Conservation (phyloP, 371 early-diverging fungal species). For the Funneliformis caledonium region DNA sequence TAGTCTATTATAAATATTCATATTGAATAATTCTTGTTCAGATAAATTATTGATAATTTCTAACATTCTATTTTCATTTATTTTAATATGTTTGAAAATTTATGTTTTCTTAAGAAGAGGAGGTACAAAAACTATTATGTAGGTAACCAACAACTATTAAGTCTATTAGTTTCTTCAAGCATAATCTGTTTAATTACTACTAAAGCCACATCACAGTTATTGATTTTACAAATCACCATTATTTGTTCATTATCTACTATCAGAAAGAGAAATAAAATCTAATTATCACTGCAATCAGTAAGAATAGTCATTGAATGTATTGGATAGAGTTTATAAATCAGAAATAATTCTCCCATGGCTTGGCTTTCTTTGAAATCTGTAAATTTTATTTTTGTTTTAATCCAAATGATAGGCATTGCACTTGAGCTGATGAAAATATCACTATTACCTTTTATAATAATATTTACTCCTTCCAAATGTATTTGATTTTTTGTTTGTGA, state of each 20-base stretch:
- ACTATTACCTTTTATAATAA: neutral
- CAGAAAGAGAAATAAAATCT: constrained; percentile 3
- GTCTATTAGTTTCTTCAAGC: constrained; percentile 9
- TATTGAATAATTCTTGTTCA: constrained; percentile 25
- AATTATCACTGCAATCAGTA: constrained; percentile 29
- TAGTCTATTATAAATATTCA: constrained; percentile 11
- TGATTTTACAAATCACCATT: constrained; percentile 4
- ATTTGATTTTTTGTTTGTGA: neutral
- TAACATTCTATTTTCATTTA: constrained; percentile 8
- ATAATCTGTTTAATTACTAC: constrained; percentile 19
- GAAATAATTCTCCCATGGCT: constrained; percentile 33
- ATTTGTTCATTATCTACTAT: neutral
- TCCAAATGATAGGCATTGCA: neutral
- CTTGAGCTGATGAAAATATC: constrained; percentile 22
- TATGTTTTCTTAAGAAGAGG: constrained; percentile 7
- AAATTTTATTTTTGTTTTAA: constrained; percentile 20
- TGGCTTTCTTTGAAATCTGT: constrained; percentile 6
- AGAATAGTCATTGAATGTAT: constrained; percentile 14
- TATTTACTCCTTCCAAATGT: neutral
- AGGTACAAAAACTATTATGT: neutral
- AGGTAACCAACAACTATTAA: neutral
- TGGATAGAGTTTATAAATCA: neutral
- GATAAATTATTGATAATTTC: constrained; percentile 24
- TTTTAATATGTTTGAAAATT: neutral
- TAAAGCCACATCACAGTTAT: constrained; percentile 26